These are phyloP conservation scores for Podaxis sp. DNA, from an alignment of 768 basidiomycete species.

Conservation along the genomic window DNA sequence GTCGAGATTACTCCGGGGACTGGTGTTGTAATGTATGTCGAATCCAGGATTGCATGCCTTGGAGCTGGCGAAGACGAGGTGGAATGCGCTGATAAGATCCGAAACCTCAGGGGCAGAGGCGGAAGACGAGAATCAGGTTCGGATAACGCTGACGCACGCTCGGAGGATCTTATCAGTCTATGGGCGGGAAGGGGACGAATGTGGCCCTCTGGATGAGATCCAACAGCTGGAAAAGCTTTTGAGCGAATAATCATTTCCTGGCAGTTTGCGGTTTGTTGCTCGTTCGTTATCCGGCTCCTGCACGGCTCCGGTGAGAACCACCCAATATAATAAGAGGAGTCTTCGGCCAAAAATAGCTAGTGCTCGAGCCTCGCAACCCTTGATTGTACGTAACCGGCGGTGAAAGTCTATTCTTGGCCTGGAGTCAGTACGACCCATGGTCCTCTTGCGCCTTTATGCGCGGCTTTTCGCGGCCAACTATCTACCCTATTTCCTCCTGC, in stretches of 20 bases:
- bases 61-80: slow-evolving; percentile 74
- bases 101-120: slow-evolving; percentile 21
- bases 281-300: too few relatives aligned
- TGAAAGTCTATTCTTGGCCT: neutral
- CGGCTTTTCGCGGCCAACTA: neutral
- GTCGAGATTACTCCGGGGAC: slow-evolving; percentile 17
- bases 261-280: neutral
- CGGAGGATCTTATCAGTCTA: slow-evolving; percentile 41
- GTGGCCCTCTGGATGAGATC: slow-evolving; percentile 58
- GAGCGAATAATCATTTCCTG: slow-evolving; percentile 14
- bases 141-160: slow-evolving; percentile 39
- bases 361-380: neutral
- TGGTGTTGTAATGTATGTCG: neutral
- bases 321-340: too few relatives aligned
- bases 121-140: slow-evolving; percentile 26
- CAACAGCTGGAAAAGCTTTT: slow-evolving; percentile 41
- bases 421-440: neutral
- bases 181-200: slow-evolving; percentile 62
- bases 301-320: too few relatives aligned
- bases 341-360: neutral
- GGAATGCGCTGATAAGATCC: slow-evolving; percentile 56
- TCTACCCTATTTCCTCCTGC: neutral
- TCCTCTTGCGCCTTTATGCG: neutral
- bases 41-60: slow-evolving; percentile 69
- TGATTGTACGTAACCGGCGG: neutral